Evolutionary conservation across 164 flowering plant species (phyloP).

Genomic region (Aristolochia californica): DNA sequence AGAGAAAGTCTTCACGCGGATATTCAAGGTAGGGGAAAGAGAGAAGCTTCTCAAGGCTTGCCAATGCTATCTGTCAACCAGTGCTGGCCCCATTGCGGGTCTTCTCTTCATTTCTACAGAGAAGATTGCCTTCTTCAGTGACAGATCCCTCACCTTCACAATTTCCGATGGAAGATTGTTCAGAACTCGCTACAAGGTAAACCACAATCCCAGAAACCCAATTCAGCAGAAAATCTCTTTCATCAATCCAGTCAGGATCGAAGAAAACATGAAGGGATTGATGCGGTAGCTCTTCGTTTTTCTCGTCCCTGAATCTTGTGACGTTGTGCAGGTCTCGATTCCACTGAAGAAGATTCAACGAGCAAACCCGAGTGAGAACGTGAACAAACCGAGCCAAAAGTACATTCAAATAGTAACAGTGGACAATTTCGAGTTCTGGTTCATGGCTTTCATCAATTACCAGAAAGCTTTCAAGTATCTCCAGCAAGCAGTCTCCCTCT

Average conservation of each 20-base stretch:
- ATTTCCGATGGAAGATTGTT: conserved; percentile 18
- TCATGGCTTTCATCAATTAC: conserved; percentile 41
- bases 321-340: conserved; percentile 28
- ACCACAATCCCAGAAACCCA: background rate
- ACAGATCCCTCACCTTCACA: conserved; percentile 27
- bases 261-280: too few species aligned
- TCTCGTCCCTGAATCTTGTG: background rate
- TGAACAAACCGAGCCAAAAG: conserved; percentile 28
- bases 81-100: conserved; percentile 52
- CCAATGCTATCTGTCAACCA: conserved; percentile 43
- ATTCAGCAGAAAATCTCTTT: background rate
- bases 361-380: conserved; percentile 26
- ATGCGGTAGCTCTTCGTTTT: background rate
- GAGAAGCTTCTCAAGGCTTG: conserved; percentile 38
- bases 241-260: too few species aligned
- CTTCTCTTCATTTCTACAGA: conserved; percentile 39
- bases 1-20: conserved; percentile 24
- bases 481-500: conserved; percentile 19
- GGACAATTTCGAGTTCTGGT: conserved; percentile 47
- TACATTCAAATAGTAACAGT: conserved; percentile 35
- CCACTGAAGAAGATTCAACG: conserved; percentile 29
- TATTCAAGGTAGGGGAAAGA: conserved; percentile 25
- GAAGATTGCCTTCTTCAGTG: conserved; percentile 40
- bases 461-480: conserved; percentile 31
- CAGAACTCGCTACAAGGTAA: conserved; percentile 38